A percentile compares a stretch with the other conserved stretches of the same genome.
Conservation (phyloP, 805 yeast species). For the Yarrowia yakushimensis region DNA sequence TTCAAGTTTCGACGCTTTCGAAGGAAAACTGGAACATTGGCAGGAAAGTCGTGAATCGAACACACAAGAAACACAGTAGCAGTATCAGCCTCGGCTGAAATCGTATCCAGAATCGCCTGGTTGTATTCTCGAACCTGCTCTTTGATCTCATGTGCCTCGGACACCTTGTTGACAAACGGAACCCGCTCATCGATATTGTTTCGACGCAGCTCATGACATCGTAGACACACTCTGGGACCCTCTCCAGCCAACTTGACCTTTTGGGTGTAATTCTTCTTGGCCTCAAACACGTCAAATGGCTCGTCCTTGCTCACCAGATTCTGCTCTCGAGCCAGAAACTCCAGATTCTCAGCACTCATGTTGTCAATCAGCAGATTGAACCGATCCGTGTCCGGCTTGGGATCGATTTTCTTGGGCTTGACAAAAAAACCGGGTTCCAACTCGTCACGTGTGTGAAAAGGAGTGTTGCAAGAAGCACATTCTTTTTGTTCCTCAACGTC, state of each 20-base stretch:
- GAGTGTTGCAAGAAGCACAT: conserved; percentile 7
- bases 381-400: not conserved
- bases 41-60: conserved; percentile 21
- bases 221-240: not conserved
- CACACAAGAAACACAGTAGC: not conserved
- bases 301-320: not conserved
- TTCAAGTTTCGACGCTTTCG: conserved; percentile 25
- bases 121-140: not conserved
- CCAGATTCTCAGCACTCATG: conserved; percentile 11
- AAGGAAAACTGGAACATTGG: conserved; percentile 4
- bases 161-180: not conserved
- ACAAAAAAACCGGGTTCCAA: not conserved
- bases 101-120: not conserved
- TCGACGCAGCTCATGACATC: not conserved
- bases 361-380: not conserved
- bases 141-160: not conserved
- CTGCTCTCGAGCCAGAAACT: conserved; percentile 17
- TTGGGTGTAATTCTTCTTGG: not conserved
- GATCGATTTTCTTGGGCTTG: not conserved
- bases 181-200: conserved; percentile 1
- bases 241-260: not conserved
- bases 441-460: not conserved
- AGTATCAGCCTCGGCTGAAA: conserved; percentile 1
- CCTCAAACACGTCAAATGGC: not conserved
- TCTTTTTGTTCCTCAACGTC: not conserved